phyloP scores from a whole-genome alignment of 73 alveolate genomes.

The Breviolum minutum region DNA sequence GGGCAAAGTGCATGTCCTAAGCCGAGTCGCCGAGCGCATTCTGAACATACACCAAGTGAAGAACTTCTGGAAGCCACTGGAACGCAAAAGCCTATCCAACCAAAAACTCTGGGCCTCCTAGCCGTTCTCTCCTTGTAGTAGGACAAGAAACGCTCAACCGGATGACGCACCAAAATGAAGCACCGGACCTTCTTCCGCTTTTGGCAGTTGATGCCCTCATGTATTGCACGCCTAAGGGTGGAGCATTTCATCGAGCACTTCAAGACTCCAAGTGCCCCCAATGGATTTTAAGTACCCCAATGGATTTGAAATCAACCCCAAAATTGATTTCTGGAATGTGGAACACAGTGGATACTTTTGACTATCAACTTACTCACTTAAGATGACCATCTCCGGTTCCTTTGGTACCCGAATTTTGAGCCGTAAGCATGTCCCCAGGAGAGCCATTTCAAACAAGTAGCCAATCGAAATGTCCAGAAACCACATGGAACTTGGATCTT shows the following conservation, averaged over 20 bases:
- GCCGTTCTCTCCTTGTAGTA: constrained; percentile 70
- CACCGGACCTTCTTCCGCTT: constrained; percentile 67
- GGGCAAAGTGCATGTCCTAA: constrained; percentile 44
- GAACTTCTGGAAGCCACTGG: neutral
- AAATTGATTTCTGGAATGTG: neutral
- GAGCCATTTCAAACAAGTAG: neutral
- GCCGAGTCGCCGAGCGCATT: too few species aligned
- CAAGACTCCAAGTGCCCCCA: too few species aligned
- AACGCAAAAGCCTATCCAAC: neutral
- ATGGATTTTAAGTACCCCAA: too few species aligned
- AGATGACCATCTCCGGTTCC: too few species aligned
- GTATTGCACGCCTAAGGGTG: constrained; percentile 56
- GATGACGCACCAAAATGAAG: constrained; percentile 49
- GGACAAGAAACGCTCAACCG: constrained; percentile 69
- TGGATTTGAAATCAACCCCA: neutral
- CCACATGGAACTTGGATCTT: constrained; percentile 38
- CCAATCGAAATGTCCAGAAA: constrained; percentile 89
- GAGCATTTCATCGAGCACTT: neutral
- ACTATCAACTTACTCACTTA: too few species aligned
- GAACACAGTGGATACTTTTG: too few species aligned
- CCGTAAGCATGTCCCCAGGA: too few species aligned
- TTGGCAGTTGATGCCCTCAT: constrained; percentile 74
- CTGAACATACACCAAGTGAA: too few species aligned
- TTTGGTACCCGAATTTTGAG: too few species aligned
- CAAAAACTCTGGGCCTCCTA: neutral